Evolutionary conservation across 192 early-diverging fungal genomes (phyloP), one percentile per base, ranked within the genome.

Genomic region (Chytriomyces confervae): DNA sequence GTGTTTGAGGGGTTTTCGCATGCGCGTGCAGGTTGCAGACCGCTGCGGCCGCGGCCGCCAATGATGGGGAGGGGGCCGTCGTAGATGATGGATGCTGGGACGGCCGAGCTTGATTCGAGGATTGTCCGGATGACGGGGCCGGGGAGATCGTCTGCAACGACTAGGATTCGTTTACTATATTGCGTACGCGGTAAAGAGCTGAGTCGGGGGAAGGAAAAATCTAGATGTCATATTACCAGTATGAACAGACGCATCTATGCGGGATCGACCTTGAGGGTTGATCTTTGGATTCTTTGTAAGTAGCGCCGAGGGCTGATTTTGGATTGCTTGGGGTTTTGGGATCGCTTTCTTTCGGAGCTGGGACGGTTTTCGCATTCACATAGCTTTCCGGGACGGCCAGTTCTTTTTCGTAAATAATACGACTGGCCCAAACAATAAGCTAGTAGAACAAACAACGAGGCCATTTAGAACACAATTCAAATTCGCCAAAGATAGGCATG

Each of bases 341-440:
- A 47, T 77, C 75, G 8, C 45, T n/a, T 75, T 45, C 36, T 24
- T 45, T 36, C 36, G 36, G 36, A 36, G 36, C 8, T 11, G 72
- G 24, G 9, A 69, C 29, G 60, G 62, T 18, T 10, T 24, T 20
- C 9, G 62, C 23, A 36, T 49, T 16, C 16, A 79, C 57, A 50
- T 79, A 82, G 53, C 45, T 53, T 62, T 78, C 36, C 23, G 60
- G 51, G 24, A 63, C 61, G 8, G 48, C n/a, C 36, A 76, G 63
- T 16, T 45, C 45, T 66, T 83, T 82, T 77, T 82, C 80, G 29
- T 50, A 82, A 51, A 82, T 46, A 16, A 82, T 83, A 16, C 62
- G 20, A 18, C 81, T 83, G 9, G 69, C 61, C 80, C 80, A 80
- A 27, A 80, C 50, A 20, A 80, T 80, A 44, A 80, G 57, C 77